Evolutionary conservation across 139 green algal species (phyloP).

Genomic region (Nannochloris sp.): DNA sequence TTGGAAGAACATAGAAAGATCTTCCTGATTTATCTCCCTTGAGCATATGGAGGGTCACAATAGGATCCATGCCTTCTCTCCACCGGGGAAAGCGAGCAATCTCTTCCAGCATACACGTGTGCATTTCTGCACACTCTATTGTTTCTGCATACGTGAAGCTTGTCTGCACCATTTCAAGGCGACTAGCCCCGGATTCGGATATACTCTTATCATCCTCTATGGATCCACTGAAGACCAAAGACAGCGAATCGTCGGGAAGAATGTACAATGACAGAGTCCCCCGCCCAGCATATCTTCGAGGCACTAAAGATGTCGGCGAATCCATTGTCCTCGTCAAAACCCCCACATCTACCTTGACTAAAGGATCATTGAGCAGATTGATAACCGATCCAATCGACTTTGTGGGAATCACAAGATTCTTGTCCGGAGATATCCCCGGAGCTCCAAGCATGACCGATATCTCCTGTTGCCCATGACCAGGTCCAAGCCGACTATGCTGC

Average conservation of each 20-base stretch:
- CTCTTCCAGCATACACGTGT: conserved; percentile 24
- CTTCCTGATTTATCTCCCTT: conserved; percentile 15
- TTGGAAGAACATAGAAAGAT: conserved; percentile 26
- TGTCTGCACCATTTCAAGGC: background rate
- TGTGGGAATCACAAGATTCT: conserved; percentile 19
- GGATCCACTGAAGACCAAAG: conserved; percentile 18
- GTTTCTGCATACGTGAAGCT: background rate
- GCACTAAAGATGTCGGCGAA: conserved; percentile 14
- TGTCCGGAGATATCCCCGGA: conserved; percentile 16
- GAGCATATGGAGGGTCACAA: conserved; percentile 35
- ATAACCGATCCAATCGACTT: conserved; percentile 15
- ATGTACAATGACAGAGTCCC: conserved; percentile 23
- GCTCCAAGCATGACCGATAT: conserved; percentile 19
- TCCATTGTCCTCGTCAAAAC: conserved; percentile 13
- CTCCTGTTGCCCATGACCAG: conserved; percentile 12
- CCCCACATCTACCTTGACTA: conserved; percentile 21
- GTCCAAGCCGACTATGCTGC: conserved; percentile 14
- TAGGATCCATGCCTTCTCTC: conserved; percentile 7
- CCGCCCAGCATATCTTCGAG: conserved; percentile 10
- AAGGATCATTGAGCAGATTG: conserved; percentile 19
- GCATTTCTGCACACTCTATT: background rate
- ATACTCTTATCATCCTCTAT: background rate
- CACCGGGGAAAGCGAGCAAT: conserved; percentile 23
- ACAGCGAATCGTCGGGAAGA: conserved; percentile 27
- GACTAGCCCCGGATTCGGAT: background rate